Conservation (phyloP, 108 stramenopile genomes). For the Chaetoceros tenuissimus region DNA sequence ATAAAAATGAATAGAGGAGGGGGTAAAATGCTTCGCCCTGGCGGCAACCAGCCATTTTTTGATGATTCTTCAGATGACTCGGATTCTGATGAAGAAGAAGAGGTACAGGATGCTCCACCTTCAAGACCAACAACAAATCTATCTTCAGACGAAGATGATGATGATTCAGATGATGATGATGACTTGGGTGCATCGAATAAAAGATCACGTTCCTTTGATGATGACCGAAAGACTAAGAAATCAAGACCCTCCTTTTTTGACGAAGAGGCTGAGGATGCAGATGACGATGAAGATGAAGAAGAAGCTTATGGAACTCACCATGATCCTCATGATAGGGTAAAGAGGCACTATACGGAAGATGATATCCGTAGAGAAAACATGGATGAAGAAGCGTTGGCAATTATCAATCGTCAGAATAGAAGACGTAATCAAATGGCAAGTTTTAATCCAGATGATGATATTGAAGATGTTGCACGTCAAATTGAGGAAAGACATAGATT, state of each 20-base stretch:
- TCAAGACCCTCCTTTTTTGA: conserved; percentile 74
- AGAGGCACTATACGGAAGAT: conserved; percentile 63
- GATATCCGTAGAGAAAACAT: conserved; percentile 67
- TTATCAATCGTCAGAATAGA: conserved; percentile 79
- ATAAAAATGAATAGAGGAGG: conserved; percentile 8
- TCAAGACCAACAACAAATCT: conserved; percentile 17
- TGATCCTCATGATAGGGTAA: conserved; percentile 64
- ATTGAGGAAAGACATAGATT: conserved; percentile 81
- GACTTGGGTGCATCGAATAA: conserved; percentile 10
- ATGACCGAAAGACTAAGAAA: conserved; percentile 31
- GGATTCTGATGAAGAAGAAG: conserved; percentile 17
- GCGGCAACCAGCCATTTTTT: conserved; percentile 32
- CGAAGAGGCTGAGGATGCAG: conserved; percentile 81
- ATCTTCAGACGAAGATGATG: conserved; percentile 46
- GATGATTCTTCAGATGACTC: conserved; percentile 26
- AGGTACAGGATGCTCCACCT: background rate
- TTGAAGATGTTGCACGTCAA: conserved; percentile 52
- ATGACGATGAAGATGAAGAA: conserved; percentile 76
- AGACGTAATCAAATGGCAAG: conserved; percentile 63
- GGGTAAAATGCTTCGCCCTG: conserved; percentile 57
- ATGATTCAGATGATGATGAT: conserved; percentile 35
- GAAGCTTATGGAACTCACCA: conserved; percentile 53
- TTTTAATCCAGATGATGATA: conserved; percentile 26
- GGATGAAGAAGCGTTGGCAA: conserved; percentile 78
- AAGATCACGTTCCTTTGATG: conserved; percentile 5